These are phyloP conservation scores for Xylaria telfairii DNA, from an alignment of 495 filamentous ascomycete species.

Conservation along the genomic window DNA sequence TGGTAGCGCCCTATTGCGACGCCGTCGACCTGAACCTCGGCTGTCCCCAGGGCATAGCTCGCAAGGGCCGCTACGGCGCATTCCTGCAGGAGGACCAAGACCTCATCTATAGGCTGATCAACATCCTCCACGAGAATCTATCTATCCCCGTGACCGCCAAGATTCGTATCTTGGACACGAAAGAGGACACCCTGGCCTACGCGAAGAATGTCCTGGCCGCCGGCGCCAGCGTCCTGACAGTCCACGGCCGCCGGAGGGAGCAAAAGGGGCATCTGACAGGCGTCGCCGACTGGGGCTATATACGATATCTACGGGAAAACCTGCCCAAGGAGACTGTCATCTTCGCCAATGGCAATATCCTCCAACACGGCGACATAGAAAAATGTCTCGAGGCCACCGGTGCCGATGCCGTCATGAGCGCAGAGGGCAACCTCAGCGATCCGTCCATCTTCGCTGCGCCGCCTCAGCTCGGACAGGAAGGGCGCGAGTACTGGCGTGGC, in stretches of 20 bases:
- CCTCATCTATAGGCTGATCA: constrained; percentile 79
- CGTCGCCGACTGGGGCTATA: constrained; percentile 85
- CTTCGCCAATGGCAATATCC: constrained; percentile 95
- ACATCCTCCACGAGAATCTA: constrained; percentile 73
- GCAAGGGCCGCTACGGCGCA: constrained; percentile 86
- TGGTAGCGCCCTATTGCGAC: constrained; percentile 85
- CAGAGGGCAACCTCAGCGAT: constrained; percentile 91
- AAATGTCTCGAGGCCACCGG: constrained; percentile 82
- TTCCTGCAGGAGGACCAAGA: constrained; percentile 94
- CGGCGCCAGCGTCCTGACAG: constrained; percentile 89
- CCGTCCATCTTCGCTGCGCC: constrained; percentile 81
- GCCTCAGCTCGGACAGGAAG: constrained; percentile 67
- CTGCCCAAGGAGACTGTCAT: constrained; percentile 88
- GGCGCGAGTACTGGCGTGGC: constrained; percentile 83
- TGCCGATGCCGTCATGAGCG: constrained; percentile 93
- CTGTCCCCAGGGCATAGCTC: constrained; percentile 96
- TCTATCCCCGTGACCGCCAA: constrained; percentile 90
- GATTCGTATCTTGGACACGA: constrained; percentile 87
- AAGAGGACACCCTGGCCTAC: constrained; percentile 86
- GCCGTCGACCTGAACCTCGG: constrained; percentile 96
- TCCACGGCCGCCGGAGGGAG: constrained; percentile 87
- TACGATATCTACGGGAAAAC: constrained; percentile 82
- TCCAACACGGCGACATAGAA: constrained; percentile 81
- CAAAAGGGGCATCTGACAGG: constrained; percentile 98
- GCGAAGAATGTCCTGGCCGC: constrained; percentile 86